Percentiles rank a stretch among this genome's conserved stretches.
phyloP scores from a whole-genome alignment of 2,329 filamentous ascomycete genomes.

The Lasiodiplodia gonubiensis region DNA sequence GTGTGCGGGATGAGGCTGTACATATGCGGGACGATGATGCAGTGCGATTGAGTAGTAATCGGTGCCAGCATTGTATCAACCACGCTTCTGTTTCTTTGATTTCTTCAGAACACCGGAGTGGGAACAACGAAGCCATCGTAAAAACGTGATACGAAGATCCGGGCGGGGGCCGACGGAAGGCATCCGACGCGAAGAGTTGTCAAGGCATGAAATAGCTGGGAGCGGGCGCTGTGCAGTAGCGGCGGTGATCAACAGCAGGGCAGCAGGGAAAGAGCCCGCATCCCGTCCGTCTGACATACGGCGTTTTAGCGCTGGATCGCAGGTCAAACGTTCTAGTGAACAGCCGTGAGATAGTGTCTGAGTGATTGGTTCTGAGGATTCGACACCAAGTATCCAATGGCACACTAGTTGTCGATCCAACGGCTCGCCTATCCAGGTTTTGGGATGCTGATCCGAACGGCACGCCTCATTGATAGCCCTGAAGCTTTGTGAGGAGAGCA shows the following conservation, averaged over 20 bases:
- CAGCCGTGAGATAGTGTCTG: background rate
- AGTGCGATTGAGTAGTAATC: background rate
- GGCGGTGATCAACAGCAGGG: constrained; percentile 16
- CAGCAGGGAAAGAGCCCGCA: background rate
- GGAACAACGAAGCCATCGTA: background rate
- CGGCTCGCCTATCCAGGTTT: constrained; percentile 1
- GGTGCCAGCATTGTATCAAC: background rate
- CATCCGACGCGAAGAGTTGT: background rate
- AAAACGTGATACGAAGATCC: constrained; percentile 4
- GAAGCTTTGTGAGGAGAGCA: background rate
- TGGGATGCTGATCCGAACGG: background rate
- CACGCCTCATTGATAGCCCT: background rate
- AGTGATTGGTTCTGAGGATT: background rate
- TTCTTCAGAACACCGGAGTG: background rate
- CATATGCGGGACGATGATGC: constrained; percentile 1
- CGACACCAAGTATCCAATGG: background rate
- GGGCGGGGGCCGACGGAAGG: constrained; percentile 20
- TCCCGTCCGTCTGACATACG: constrained; percentile 16
- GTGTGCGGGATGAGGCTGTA: constrained; percentile 19
- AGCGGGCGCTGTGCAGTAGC: constrained; percentile 4
- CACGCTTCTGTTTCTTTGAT: background rate
- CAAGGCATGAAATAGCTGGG: background rate
- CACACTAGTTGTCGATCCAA: background rate
- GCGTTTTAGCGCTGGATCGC: background rate
- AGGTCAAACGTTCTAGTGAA: background rate